phyloP scores from a whole-genome alignment of 176 grass and related monocot species.

The Triticum monococcum region DNA sequence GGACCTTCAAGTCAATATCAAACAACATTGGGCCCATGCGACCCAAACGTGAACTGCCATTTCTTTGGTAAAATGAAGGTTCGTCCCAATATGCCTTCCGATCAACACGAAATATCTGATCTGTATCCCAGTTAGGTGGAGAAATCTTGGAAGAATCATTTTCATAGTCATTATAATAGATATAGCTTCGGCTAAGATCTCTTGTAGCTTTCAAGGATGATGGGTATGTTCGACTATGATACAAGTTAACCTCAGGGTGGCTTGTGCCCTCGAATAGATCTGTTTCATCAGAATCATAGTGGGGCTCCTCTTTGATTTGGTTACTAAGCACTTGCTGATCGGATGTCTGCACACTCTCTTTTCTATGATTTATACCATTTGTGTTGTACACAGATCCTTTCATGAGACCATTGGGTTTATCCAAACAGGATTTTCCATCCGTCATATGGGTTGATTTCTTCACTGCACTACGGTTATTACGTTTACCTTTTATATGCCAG shows the following conservation, averaged over 20 bases:
- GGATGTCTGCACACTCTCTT: conserved; percentile 36
- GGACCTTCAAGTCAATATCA: conserved; percentile 83
- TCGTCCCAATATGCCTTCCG: conserved; percentile 45
- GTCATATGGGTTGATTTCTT: conserved; percentile 48
- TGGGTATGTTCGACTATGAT: conserved; percentile 45
- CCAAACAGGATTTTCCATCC: conserved; percentile 52
- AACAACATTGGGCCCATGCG: conserved; percentile 56
- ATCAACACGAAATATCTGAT: conserved; percentile 30
- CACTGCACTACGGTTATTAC: conserved; percentile 70
- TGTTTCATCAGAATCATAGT: conserved; percentile 56
- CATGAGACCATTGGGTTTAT: conserved; percentile 51
- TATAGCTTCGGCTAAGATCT: conserved; percentile 57
- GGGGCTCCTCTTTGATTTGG: conserved; percentile 58
- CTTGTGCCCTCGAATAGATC: conserved; percentile 44
- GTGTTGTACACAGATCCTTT: conserved; percentile 33
- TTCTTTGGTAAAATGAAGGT: conserved; percentile 53
- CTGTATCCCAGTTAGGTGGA: conserved; percentile 33
- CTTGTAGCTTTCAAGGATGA: conserved; percentile 52
- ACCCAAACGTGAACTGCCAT: conserved; percentile 40
- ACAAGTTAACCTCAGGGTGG: conserved; percentile 49
- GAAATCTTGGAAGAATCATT: conserved; percentile 55
- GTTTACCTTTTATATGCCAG: conserved; percentile 98
- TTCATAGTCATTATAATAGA: conserved; percentile 39
- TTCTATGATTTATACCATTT: conserved; percentile 41
- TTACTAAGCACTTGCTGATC: conserved; percentile 38